A percentile compares a stretch with the other conserved stretches of the same genome.
Conservation (phyloP, 2,329 filamentous ascomycete species). For the Colletotrichum noveboracense region DNA sequence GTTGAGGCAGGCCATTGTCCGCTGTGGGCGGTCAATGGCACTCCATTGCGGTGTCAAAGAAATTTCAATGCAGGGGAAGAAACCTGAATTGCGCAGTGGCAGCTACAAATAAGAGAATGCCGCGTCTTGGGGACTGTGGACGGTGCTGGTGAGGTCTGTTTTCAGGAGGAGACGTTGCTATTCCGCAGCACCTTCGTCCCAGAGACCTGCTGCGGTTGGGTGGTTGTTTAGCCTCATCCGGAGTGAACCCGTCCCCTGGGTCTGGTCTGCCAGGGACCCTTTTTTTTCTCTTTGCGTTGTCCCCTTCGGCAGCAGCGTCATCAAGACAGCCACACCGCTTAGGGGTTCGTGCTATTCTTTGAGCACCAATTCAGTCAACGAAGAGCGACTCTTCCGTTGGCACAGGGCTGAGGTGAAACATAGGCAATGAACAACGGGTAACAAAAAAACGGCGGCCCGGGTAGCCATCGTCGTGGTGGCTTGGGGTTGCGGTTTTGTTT, state of each 20-base stretch:
- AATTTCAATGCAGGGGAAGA: background rate
- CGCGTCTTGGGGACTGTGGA: background rate
- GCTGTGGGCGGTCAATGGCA: slow-evolving; percentile 8
- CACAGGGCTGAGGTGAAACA: slow-evolving; percentile 7
- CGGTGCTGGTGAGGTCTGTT: slow-evolving; percentile 5
- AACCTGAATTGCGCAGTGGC: background rate
- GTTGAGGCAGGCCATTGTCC: slow-evolving; percentile 7
- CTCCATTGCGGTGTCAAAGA: slow-evolving; percentile 6
- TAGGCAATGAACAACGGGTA: background rate
- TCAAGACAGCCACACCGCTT: slow-evolving; percentile 1
- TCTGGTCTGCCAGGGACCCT: background rate
- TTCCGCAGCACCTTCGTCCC: background rate
- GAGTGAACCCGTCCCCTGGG: background rate
- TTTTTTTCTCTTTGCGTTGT: background rate
- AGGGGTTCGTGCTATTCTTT: background rate
- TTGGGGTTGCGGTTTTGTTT: background rate
- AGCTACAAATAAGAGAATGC: background rate
- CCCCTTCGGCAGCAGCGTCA: background rate
- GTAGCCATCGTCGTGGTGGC: background rate
- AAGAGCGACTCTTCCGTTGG: background rate
- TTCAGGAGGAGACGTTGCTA: slow-evolving; percentile 1
- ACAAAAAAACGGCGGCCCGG: background rate
- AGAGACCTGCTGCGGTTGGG: slow-evolving; percentile 6
- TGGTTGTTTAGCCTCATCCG: slow-evolving; percentile 19
- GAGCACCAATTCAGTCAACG: background rate